Conservation (phyloP, 495 filamentous ascomycete genomes). For the Copromyces sp. region DNA sequence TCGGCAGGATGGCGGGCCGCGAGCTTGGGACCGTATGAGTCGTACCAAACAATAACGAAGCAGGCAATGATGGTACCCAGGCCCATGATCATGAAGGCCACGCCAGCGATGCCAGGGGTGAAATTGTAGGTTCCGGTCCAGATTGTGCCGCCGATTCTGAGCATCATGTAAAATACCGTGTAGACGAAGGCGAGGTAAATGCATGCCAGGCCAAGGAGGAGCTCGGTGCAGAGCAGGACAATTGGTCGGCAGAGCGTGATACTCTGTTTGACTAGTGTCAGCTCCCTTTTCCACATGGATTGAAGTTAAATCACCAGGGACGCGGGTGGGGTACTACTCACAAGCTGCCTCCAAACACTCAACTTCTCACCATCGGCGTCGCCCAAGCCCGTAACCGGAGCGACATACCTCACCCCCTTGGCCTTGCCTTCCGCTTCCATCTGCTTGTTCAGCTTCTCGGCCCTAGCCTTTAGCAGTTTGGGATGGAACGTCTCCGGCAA, state of each 20-base stretch:
- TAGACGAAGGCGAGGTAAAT: slow-evolving; percentile 55
- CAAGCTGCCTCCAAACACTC: slow-evolving; percentile 12
- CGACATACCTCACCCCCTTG: slow-evolving; percentile 4
- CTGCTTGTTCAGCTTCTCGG: slow-evolving; percentile 36
- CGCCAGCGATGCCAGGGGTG: slow-evolving; percentile 21
- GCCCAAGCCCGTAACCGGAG: slow-evolving; percentile 1
- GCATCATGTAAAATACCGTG: slow-evolving; percentile 57
- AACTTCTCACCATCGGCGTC: slow-evolving; percentile 8
- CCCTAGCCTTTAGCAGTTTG: slow-evolving; percentile 36
- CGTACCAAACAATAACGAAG: slow-evolving; percentile 33
- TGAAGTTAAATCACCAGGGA: neutral
- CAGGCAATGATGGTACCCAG: slow-evolving; percentile 42
- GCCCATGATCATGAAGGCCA: slow-evolving; percentile 28
- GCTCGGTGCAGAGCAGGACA: slow-evolving; percentile 47
- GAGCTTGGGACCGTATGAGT: slow-evolving; percentile 15
- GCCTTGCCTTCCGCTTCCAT: slow-evolving; percentile 1
- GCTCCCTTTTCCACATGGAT: neutral
- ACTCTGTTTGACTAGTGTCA: slow-evolving; percentile 7
- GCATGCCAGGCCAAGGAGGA: slow-evolving; percentile 51
- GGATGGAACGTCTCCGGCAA: slow-evolving; percentile 44
- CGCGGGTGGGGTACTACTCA: slow-evolving; percentile 4
- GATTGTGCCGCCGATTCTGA: slow-evolving; percentile 51
- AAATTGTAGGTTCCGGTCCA: slow-evolving; percentile 38
- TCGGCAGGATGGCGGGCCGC: slow-evolving; percentile 9
- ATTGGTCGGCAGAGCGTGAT: slow-evolving; percentile 35